Percentiles rank a stretch among this genome's conserved stretches.
Evolutionary conservation across 768 basidiomycete species (phyloP).

Genomic region (Suillus sp.): DNA sequence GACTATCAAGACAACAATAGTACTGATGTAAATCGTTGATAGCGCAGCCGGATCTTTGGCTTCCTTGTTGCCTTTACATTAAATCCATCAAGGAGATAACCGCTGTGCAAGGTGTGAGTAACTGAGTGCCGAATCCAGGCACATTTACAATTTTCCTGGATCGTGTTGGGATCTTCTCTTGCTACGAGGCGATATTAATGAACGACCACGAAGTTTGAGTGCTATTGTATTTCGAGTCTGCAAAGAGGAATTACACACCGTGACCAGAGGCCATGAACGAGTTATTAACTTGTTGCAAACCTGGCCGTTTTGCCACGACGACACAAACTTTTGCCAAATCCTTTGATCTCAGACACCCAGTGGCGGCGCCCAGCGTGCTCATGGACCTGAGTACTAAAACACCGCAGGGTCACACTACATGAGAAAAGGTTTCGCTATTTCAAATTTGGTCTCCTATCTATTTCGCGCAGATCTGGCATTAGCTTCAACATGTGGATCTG

Average conservation of each 20-base stretch:
- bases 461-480: constrained; percentile 22
- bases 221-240: not conserved
- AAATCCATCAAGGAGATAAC: not conserved
- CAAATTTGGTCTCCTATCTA: constrained; percentile 24
- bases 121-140: not conserved
- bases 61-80: not conserved
- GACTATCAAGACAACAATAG: not conserved
- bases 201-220: not conserved
- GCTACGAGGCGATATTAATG: constrained; percentile 8
- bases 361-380: not conserved
- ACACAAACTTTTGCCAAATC: too few species aligned
- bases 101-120: not conserved
- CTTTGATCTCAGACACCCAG: not conserved
- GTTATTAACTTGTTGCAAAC: not conserved
- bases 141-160: not conserved
- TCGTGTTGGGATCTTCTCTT: constrained; percentile 4
- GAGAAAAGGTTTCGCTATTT: constrained; percentile 32
- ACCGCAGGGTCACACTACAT: not conserved
- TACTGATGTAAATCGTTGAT: not conserved
- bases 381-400: not conserved
- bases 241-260: not conserved
- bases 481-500: constrained; percentile 16
- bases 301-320: not conserved
- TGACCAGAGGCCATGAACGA: too few species aligned
- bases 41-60: not conserved